A percentile compares a stretch with the other conserved stretches of the same genome.
Conservation (phyloP, 164 flowering plant genomes). For the Macadamia integrifolia region DNA sequence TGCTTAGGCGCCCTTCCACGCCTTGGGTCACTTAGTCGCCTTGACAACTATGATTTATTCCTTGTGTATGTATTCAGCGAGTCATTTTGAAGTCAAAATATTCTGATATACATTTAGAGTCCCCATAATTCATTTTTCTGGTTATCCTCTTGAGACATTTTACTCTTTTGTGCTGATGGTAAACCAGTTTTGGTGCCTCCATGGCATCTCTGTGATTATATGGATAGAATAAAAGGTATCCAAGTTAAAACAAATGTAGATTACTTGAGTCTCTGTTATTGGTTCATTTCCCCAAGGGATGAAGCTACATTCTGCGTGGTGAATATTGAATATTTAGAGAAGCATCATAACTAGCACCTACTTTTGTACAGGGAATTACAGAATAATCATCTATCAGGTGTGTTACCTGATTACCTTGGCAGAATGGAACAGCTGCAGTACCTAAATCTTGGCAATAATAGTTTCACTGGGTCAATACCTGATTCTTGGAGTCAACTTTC, state of each 20-base stretch:
- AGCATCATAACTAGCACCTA: slow-evolving; percentile 4
- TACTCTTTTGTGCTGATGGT: background rate
- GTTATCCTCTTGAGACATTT: background rate
- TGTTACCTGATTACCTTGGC: slow-evolving; percentile 67
- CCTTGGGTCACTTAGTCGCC: too few species aligned
- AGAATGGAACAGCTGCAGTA: slow-evolving; percentile 48
- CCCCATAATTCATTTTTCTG: too few species aligned
- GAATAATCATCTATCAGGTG: slow-evolving; percentile 69
- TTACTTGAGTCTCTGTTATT: background rate
- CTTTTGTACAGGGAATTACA: slow-evolving; percentile 70
- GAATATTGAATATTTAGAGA: background rate
- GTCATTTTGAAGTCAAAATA: too few species aligned
- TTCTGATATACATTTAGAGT: too few species aligned
- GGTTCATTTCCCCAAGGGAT: background rate
- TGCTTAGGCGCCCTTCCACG: too few species aligned
- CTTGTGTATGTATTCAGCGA: too few species aligned
- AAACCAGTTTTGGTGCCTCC: background rate
- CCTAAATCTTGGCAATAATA: slow-evolving; percentile 73
- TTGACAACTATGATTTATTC: too few species aligned
- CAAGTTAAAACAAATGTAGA: background rate
- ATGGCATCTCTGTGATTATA: background rate
- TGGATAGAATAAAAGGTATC: background rate
- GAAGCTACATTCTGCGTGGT: background rate
- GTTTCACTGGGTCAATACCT: slow-evolving; percentile 71
- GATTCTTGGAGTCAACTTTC: slow-evolving; percentile 59